phyloP scores from a whole-genome alignment of 495 filamentous ascomycete species.

The Mycothermus thermophilus region DNA sequence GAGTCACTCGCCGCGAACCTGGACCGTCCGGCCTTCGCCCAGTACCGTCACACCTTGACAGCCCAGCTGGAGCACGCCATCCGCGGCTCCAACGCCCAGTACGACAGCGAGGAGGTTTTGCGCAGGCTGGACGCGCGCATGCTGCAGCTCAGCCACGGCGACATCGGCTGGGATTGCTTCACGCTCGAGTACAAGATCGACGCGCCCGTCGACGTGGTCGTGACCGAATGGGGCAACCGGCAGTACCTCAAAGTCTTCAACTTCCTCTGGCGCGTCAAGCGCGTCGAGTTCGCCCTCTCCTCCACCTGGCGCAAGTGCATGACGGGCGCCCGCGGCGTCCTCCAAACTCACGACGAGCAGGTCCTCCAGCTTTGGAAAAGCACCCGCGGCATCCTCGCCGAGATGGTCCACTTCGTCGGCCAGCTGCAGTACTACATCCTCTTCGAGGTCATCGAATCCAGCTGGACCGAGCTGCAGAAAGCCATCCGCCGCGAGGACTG shows the following conservation, averaged over 20 bases:
- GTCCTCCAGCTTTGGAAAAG: conserved; percentile 78
- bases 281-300: conserved; percentile 84
- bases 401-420: conserved; percentile 97
- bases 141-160: conserved; percentile 87
- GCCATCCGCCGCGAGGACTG: conserved; percentile 66
- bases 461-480: conserved; percentile 76
- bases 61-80: conserved; percentile 97
- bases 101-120: conserved; percentile 84
- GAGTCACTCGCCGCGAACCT: conserved; percentile 85
- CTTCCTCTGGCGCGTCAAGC: conserved; percentile 96
- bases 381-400: conserved; percentile 73
- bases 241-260: conserved; percentile 99
- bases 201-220: conserved; percentile 91
- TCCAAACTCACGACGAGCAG: conserved; percentile 64
- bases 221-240: conserved; percentile 83
- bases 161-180: conserved; percentile 99
- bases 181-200: conserved; percentile 98
- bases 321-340: conserved; percentile 84
- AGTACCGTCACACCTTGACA: conserved; percentile 90
- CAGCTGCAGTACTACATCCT: conserved; percentile 98
- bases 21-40: conserved; percentile 85
- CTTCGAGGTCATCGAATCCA: conserved; percentile 93
- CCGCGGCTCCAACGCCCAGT: conserved; percentile 91
- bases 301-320: conserved; percentile 92
- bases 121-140: conserved; percentile 88